Conservation (phyloP, 1,284 basidiomycete genomes). For the Meripilus lineatus region DNA sequence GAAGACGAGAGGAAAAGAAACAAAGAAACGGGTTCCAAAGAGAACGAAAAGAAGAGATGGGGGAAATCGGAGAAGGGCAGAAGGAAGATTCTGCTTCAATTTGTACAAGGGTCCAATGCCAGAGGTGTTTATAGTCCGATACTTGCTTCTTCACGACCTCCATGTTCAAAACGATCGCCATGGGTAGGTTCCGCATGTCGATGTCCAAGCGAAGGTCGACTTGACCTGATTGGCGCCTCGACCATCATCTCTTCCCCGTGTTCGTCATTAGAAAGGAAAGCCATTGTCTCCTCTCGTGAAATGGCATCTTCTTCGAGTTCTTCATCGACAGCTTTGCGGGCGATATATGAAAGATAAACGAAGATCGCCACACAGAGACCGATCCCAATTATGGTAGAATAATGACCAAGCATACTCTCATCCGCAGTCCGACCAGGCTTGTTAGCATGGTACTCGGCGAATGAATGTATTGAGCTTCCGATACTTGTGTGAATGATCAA, state of each 20-base stretch:
- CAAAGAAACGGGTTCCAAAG: background rate
- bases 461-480: conserved; percentile 79
- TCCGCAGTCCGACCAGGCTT: conserved; percentile 29
- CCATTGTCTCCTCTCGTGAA: conserved; percentile 29
- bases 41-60: background rate
- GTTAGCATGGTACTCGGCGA: conserved; percentile 59
- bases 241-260: conserved; percentile 33
- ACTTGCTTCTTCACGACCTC: conserved; percentile 15
- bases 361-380: conserved; percentile 72
- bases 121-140: conserved; percentile 14
- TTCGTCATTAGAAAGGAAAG: conserved; percentile 34
- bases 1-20: background rate
- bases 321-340: conserved; percentile 76
- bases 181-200: conserved; percentile 2
- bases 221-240: conserved; percentile 28
- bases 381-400: conserved; percentile 69
- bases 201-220: background rate
- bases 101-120: background rate
- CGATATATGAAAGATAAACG: conserved; percentile 75
- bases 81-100: too few species aligned
- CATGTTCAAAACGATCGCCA: conserved; percentile 12
- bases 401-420: conserved; percentile 47
- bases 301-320: conserved; percentile 56
- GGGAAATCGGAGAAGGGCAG: background rate
- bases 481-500: conserved; percentile 82